Conservation (phyloP, 495 filamentous ascomycete species). For the Halenospora varia region DNA sequence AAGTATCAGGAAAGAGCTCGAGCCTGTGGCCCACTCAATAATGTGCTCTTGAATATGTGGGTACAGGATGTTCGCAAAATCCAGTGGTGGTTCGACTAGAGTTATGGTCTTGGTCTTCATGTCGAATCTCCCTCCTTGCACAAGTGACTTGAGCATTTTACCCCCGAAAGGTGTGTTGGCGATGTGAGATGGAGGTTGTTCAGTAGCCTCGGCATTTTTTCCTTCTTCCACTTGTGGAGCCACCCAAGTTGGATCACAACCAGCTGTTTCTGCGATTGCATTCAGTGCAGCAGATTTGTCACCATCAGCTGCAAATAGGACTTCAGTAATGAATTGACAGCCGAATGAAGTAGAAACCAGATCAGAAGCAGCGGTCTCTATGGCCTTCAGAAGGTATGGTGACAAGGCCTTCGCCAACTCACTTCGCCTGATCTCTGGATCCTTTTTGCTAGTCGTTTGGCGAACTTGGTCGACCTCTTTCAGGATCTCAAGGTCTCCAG, state of each 20-base stretch:
- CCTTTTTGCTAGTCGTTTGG: constrained; percentile 85
- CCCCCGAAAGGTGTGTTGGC: constrained; percentile 60
- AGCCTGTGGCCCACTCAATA: constrained; percentile 80
- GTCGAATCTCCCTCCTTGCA: constrained; percentile 83
- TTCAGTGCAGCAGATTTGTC: constrained; percentile 66
- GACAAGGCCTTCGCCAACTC: constrained; percentile 72
- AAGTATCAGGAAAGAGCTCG: constrained; percentile 77
- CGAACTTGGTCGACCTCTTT: constrained; percentile 72
- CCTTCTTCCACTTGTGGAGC: constrained; percentile 35
- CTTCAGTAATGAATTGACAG: constrained; percentile 79
- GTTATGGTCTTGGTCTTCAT: constrained; percentile 59
- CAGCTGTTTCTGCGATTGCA: constrained; percentile 67
- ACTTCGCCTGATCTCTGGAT: constrained; percentile 64
- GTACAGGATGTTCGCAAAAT: constrained; percentile 76
- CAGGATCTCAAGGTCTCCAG: constrained; percentile 59
- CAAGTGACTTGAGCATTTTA: constrained; percentile 85
- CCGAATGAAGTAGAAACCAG: constrained; percentile 75
- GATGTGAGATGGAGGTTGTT: constrained; percentile 38
- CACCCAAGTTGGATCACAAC: constrained; percentile 50
- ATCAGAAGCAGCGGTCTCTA: constrained; percentile 60
- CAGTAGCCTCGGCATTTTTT: constrained; percentile 2
- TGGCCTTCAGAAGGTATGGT: constrained; percentile 62
- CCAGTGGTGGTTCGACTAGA: constrained; percentile 68
- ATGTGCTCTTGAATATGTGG: constrained; percentile 69
- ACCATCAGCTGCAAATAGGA: constrained; percentile 69